Base-by-base conservation (phyloP, 345 rosid species). In the Salix suchowensis region DNA sequence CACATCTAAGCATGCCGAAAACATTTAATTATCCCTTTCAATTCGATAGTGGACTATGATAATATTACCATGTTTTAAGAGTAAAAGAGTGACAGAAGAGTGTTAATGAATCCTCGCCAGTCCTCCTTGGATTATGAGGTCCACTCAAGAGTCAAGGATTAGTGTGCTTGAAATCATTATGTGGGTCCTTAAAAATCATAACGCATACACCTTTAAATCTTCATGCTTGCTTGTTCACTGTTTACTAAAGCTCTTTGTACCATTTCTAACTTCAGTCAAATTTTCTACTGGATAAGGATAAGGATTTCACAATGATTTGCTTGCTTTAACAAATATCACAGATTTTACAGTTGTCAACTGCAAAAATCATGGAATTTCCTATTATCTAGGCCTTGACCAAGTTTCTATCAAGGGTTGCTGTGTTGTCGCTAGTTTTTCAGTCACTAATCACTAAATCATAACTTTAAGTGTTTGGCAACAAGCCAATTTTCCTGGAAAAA, bases 131-230 rank as follows among this genome's bases (percentile, higher is more conserved):
- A 65, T 44, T 30, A 10, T 36, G 42, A 61, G 60, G 61, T 52
- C 82, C 61, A 50, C 46, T 26, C 12, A 5, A 36, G 15, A 70
- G 69, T 77, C 65, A 69, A 71, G 70, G 46, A 62, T 39, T 64
- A 71, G 71, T 61, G 80, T 69, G 87, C 76, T 60, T 46, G 65
- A 71, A 72, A 82, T 82, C 68, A 79, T 82, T 46, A 52, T 0
- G 52, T 62, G 75, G 83, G 80, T 44, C 82, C 80, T 37, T 15
- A 9, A 28, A 52, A 71, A 80, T 82, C 71, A 82, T 78, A 73
- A 32, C 2, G 14, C 28, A 61, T 65, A 28, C 58, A 68, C 24
- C 79, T 81, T 79, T 78, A 46, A 58, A 76, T 44, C 68, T 76
- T 73, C 85, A 80, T 78, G 82, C 81, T 37, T 39, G 50, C 76